These are phyloP conservation scores for Soucietia sequanensis DNA, from an alignment of 805 yeast species.

Conservation along the genomic window DNA sequence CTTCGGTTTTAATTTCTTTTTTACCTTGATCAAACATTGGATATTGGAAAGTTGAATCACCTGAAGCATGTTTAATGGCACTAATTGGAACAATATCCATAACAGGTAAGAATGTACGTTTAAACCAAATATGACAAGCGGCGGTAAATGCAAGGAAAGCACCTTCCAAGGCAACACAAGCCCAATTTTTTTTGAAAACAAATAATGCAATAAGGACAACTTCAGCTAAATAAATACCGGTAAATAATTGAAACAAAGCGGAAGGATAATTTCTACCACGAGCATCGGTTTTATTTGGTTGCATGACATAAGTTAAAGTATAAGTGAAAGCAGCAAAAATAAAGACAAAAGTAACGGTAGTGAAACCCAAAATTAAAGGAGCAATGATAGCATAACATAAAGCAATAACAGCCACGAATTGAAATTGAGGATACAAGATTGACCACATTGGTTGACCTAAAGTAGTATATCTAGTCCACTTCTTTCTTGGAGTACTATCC, in stretches of 20 bases:
- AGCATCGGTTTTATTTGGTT: conserved; percentile 54
- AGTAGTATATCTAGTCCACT: conserved; percentile 73
- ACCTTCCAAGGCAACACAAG: conserved; percentile 68
- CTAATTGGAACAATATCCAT: conserved; percentile 70
- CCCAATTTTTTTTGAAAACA: conserved; percentile 78
- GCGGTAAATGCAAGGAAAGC: conserved; percentile 59
- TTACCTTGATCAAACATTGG: conserved; percentile 66
- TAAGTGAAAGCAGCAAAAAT: conserved; percentile 63
- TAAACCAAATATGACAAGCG: conserved; percentile 55
- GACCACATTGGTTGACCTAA: conserved; percentile 78
- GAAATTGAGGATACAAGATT: conserved; percentile 72
- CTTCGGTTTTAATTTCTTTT: conserved; percentile 53
- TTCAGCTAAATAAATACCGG: conserved; percentile 70
- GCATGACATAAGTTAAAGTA: conserved; percentile 60
- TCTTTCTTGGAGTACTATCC: conserved; percentile 88
- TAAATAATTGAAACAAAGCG: conserved; percentile 70
- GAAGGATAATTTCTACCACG: conserved; percentile 74
- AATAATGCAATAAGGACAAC: conserved; percentile 68
- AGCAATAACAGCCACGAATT: conserved; percentile 70
- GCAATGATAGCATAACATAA: conserved; percentile 77
- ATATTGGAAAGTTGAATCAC: conserved; percentile 45
- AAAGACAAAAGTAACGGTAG: conserved; percentile 55
- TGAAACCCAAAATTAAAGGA: conserved; percentile 68
- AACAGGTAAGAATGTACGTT: conserved; percentile 58
- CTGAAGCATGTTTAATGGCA: conserved; percentile 50